Conservation (phyloP, 2,329 filamentous ascomycete species). For the Mariannaea elegans region DNA sequence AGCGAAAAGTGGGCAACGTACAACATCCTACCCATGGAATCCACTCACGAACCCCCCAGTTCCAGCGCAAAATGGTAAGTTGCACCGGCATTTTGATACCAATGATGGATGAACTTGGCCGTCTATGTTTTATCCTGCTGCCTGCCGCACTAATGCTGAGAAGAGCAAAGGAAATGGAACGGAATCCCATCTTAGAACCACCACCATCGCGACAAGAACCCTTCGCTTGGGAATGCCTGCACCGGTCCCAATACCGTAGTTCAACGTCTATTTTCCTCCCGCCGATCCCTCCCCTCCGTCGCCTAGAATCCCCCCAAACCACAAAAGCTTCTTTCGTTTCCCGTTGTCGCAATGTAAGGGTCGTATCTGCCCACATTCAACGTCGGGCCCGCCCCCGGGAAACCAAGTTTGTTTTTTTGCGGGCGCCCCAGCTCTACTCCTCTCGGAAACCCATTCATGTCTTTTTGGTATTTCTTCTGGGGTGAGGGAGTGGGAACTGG, state of each 20-base stretch:
- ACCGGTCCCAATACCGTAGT: conserved; percentile 20
- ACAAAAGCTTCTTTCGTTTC: too few species aligned
- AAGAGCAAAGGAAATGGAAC: not conserved
- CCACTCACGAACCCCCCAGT: not conserved
- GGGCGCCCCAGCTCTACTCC: conserved; percentile 20
- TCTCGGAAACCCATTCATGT: not conserved
- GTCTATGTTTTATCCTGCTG: not conserved
- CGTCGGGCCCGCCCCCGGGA: too few species aligned
- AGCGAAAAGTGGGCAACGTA: conserved; percentile 5
- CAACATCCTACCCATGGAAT: not conserved
- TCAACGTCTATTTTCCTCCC: not conserved
- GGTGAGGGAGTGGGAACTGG: not conserved
- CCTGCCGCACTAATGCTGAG: not conserved
- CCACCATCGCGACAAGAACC: not conserved
- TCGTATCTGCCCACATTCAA: not conserved
- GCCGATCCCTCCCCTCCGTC: not conserved
- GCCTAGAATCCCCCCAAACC: too few species aligned
- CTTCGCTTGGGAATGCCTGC: conserved; percentile 27
- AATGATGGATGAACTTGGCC: not conserved
- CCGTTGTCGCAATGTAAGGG: too few species aligned
- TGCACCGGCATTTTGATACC: conserved; percentile 5
- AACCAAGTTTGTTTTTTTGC: conserved; percentile 17
- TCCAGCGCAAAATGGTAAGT: conserved; percentile 9
- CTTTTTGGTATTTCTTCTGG: not conserved
- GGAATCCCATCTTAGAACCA: not conserved